Base-by-base conservation (phyloP, 495 filamentous ascomycete genomes). In the Elaphomyces granulatus region DNA sequence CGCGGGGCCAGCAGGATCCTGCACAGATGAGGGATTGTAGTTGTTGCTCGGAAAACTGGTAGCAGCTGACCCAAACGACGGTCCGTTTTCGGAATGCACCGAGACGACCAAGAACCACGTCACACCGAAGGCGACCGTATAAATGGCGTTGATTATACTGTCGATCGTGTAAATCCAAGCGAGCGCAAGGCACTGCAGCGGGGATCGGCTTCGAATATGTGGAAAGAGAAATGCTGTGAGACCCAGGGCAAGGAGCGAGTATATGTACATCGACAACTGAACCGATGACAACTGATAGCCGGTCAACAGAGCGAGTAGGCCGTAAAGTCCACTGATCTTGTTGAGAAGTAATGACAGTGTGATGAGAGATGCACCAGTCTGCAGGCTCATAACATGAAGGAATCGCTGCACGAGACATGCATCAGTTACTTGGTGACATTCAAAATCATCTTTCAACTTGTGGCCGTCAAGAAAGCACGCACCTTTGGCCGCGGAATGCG, bases 261-360 rank as follows among this genome's bases (percentile, higher is more conserved):
- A 84, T 26, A 92, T 68, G 71, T 92, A 94, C 72, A 81, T 78
- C 17, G 74, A 78, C 45, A 86, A 63, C 52, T 86, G 80, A 3
- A 84, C 56, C 2, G 75, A 67, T 12, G 79, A 82, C 20, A 78
- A 67, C 41, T 72, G 63, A 42, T 70, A 64, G 51, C 83, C 83
- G n/a, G 81, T 84, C 38, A 84, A 61, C 46, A 92, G 67, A 36
- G 87, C 84, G 43, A 94, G 80, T 38, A 94, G 67, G 50, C 87
- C 87, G 61, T 87, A 94, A 45, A 93, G 63, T 40, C 83, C 84
- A 40, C 83, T 83, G 45, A 81, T 70, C 60, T 93, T 93, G 66
- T 94, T 94, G 54, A 94, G 70, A 20, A 90, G 60, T 40, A 88
- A 66, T 8, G 81, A 76, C 44, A 88, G 65, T 4, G 80, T 75